Conservation (phyloP, 164 flowering plant species). For the Vitis vinifera region ASM3070453v1 NC_081811.1:9378001-9378500, state of each 20-base stretch:
- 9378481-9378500: too few relatives aligned
- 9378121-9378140: too few relatives aligned
- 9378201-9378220: too few relatives aligned
- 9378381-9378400: background rate
- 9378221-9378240: background rate
- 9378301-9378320: slow-evolving; percentile 10
- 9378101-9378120: too few relatives aligned
- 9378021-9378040: too few relatives aligned
- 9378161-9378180: too few relatives aligned
- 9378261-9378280: background rate
- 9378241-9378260: background rate
- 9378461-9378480: background rate
- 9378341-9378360: slow-evolving; percentile 21
- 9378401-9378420: background rate
- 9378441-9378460: background rate
- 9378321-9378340: slow-evolving; percentile 16
- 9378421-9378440: background rate
- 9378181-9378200: too few relatives aligned
- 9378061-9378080: too few relatives aligned
- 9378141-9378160: too few relatives aligned
- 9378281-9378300: background rate
- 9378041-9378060: too few relatives aligned
- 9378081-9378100: too few relatives aligned
- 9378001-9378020: too few relatives aligned
- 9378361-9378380: slow-evolving; percentile 19